Percentiles rank a stretch among this genome's conserved stretches.
Conservation (phyloP, 2,329 filamentous ascomycete species). For the Cladophialophora exuberans region DNA sequence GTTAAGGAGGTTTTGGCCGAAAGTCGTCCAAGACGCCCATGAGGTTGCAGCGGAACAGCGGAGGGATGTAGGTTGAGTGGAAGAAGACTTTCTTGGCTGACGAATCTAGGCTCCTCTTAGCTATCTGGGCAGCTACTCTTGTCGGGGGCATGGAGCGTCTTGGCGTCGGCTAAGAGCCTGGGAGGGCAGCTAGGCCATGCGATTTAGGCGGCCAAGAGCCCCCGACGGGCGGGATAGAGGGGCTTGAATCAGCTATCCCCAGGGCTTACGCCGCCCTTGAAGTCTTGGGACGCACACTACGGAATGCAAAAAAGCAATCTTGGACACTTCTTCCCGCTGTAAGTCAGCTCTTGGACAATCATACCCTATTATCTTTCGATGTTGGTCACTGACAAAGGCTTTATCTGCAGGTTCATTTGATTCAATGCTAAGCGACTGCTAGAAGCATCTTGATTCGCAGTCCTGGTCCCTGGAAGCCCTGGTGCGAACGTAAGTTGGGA, state of each 20-base stretch:
- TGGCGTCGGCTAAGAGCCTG: neutral
- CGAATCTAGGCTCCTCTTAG: neutral
- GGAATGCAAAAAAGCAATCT: neutral
- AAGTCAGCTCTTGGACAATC: neutral
- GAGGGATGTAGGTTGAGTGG: neutral
- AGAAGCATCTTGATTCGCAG: neutral
- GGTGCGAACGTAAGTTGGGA: neutral
- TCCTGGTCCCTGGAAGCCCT: neutral
- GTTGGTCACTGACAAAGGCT: neutral
- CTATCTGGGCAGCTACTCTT: too few relatives aligned
- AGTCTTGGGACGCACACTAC: neutral
- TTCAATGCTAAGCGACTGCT: neutral
- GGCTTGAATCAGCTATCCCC: neutral
- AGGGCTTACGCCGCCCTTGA: neutral
- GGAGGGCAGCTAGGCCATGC: neutral
- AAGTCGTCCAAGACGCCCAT: neutral
- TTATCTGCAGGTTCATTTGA: neutral
- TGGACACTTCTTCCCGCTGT: neutral
- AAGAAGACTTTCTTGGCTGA: conserved; percentile 7
- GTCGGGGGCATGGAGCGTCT: neutral
- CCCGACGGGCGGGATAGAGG: neutral
- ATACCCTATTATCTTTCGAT: conserved; percentile 18
- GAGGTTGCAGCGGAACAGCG: conserved; percentile 2
- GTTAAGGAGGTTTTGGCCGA: too few relatives aligned
- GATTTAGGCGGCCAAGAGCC: neutral